A percentile compares a stretch with the other conserved stretches of the same genome.
phyloP scores from a whole-genome alignment of 495 filamentous ascomycete species.

The Amniculicola lignicola region DNA sequence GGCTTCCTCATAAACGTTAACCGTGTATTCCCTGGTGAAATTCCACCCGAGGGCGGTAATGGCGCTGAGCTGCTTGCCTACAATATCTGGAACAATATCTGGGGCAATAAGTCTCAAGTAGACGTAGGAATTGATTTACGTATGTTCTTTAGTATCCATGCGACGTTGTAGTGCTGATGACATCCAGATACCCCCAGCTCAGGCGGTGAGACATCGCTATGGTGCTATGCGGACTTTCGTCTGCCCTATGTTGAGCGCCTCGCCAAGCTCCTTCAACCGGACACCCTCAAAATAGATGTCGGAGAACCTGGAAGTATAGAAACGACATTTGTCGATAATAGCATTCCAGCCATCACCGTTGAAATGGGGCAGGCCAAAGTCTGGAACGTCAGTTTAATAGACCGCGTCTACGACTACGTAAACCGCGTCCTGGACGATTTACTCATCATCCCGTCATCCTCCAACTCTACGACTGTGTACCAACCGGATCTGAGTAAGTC shows the following conservation, averaged over 20 bases:
- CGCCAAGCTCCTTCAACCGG: slow-evolving; percentile 22
- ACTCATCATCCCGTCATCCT: too few species aligned
- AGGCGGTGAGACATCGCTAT: slow-evolving; percentile 16
- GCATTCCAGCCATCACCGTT: slow-evolving; percentile 19
- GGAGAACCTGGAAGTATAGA: slow-evolving; percentile 24
- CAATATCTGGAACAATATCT: slow-evolving; percentile 22
- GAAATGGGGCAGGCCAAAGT: too few species aligned
- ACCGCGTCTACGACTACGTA: too few species aligned
- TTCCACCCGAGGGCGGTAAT: slow-evolving; percentile 9
- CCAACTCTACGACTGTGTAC: too few species aligned
- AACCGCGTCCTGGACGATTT: too few species aligned
- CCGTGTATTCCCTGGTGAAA: too few species aligned
- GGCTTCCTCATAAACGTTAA: too few species aligned
- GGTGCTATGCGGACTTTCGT: slow-evolving; percentile 23
- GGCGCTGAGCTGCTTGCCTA: slow-evolving; percentile 5
- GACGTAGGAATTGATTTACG: slow-evolving; percentile 17
- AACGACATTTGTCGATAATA: slow-evolving; percentile 19
- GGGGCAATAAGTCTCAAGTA: slow-evolving; percentile 21
- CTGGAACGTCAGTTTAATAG: too few species aligned
- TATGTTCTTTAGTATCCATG: background rate
- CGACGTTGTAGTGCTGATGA: too few species aligned
- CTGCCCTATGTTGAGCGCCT: slow-evolving; percentile 20
- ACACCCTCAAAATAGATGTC: slow-evolving; percentile 21
- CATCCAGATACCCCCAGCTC: slow-evolving; percentile 14
- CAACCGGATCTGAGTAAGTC: too few species aligned